Base-by-base conservation (phyloP, 2,329 filamentous ascomycete genomes). In the Fusarium sp. region DNA sequence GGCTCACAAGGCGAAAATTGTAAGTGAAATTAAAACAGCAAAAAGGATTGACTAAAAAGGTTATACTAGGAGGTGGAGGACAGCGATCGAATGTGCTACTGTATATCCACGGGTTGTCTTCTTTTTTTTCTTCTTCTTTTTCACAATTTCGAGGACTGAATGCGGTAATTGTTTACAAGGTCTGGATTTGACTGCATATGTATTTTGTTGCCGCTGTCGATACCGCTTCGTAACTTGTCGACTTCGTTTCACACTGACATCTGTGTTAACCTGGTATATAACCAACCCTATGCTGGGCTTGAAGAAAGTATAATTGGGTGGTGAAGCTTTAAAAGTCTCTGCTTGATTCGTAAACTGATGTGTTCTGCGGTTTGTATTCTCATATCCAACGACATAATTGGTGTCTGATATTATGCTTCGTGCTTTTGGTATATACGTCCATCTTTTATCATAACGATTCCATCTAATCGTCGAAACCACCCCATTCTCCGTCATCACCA, bases 401-500 rank as follows among this genome's bases (percentile, higher is more conserved):
- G 59, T 32, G 30, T 64, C n/a, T 48, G 16, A 11, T 55, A 55
- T 30, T 37, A 28, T 18, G n/a, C 46, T 23, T 47, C 32, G 28
- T 57, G 48, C 55, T 55, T 34, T 63, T 55, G 49, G 16, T 51
- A 27, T 41, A 25, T 34, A n/a, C 28, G 23, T 23, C 20, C 23
- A 57, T 27, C 32, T 20, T 40, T 27, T 41, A 32, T 7, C 9
- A 43, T 12, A 11, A 14, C n/a, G 12, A 56, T 27, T 5, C n/a
- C 23, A 37, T 50, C 66, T 58, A 75, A 45, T 75, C 69, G 23
- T 72, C 84, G 62, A 88, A 79, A 3, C 86, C 86, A 63, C 77
- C 80, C 85, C 85, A 88, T 70, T 85, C 80, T 23, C 49, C 69
- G 7, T 78, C 80, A 55, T 76, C 68, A 9, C 64, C 77, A n/a